These are phyloP conservation scores for Lathyrus sativus DNA, from an alignment of 306 rosid genomes.

Conservation along the genomic window DNA sequence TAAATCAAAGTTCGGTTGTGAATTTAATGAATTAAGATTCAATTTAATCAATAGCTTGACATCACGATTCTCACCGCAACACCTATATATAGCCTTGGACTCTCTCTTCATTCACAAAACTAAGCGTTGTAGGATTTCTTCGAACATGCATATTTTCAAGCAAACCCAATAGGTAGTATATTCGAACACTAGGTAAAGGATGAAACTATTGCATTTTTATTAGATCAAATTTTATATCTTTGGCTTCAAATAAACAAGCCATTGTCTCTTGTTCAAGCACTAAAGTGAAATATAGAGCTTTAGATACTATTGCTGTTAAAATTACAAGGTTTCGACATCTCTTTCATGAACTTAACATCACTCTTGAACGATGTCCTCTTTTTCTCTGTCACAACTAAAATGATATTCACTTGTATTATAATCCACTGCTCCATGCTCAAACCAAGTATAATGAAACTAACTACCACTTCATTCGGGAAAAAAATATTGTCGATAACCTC, in stretches of 20 bases:
- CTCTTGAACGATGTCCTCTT: not conserved
- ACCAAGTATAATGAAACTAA: too few species aligned
- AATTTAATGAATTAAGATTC: too few species aligned
- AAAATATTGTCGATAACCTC: too few species aligned
- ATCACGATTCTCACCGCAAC: too few species aligned
- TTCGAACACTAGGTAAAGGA: not conserved
- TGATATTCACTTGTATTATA: not conserved
- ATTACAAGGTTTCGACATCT: not conserved
- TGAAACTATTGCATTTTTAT: not conserved
- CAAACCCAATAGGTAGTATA: not conserved
- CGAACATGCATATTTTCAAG: too few species aligned
- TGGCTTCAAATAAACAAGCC: not conserved
- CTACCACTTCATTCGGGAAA: too few species aligned
- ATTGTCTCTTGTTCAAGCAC: not conserved
- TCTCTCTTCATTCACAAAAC: too few species aligned
- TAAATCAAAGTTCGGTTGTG: too few species aligned
- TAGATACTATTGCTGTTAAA: not conserved
- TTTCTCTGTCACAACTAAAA: not conserved
- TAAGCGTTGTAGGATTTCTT: too few species aligned
- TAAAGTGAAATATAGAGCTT: not conserved
- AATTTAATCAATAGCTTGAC: too few species aligned
- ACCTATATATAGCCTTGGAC: too few species aligned
- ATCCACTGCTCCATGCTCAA: too few species aligned
- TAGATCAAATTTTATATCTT: not conserved
- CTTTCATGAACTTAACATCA: not conserved